phyloP scores from a whole-genome alignment of 192 early-diverging fungal species.

The Coemansia sp. region DNA sequence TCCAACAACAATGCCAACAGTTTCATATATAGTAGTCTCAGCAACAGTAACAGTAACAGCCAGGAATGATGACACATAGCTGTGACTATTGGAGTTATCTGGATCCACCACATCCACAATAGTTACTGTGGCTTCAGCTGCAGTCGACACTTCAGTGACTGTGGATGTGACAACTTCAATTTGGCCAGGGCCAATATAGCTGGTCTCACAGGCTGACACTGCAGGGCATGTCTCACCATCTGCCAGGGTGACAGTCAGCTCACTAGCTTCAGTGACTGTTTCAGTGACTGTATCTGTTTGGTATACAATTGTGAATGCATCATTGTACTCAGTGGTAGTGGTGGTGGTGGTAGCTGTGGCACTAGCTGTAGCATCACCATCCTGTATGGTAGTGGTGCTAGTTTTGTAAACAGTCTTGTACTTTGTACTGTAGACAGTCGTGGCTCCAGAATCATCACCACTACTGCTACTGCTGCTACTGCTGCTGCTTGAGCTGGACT shows the following conservation, averaged over 20 bases:
- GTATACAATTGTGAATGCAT: background rate
- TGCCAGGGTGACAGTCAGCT: background rate
- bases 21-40: background rate
- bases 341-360: background rate
- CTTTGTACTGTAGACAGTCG: background rate
- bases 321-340: background rate
- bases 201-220: background rate
- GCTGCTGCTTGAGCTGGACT: too few relatives aligned
- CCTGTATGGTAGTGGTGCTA: background rate
- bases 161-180: background rate
- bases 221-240: background rate
- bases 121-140: background rate
- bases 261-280: background rate
- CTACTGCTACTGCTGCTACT: background rate
- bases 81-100: background rate
- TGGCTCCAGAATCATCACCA: background rate
- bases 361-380: background rate
- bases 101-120: background rate
- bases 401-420: background rate
- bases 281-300: background rate
- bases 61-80: background rate
- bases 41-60: conserved; percentile 7
- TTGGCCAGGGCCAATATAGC: background rate
- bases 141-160: background rate
- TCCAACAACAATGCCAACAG: background rate